Evolutionary conservation across 2,329 filamentous ascomycete genomes (phyloP), one percentile per base, ranked within the genome.

Genomic region (Mycogone perniciosa): DNA sequence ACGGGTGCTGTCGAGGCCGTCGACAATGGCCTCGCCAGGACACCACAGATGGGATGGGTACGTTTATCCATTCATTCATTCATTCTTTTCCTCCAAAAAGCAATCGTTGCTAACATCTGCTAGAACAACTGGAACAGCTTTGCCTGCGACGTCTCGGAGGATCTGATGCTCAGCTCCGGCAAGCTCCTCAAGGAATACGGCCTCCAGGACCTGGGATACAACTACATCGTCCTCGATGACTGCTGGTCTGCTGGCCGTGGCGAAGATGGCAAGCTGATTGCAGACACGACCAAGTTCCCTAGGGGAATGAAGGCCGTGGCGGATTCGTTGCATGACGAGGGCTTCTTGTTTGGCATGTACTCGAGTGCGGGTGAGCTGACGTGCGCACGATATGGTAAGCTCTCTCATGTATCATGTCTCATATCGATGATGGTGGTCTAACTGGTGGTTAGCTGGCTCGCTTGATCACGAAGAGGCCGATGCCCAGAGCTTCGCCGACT

Each of bases 401-500:
- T 34, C 27, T 11, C 26, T 6, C 20, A n/a, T 44, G 5, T 11
- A 11, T 31, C 8, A n/a, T 13, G 10, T 1, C 29, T 2, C 20
- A 4, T 2, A 68, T 51, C 1, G 44, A 49, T 58, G n/a, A 38
- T 43, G 13, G 37, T 46, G 13, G n/a, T 20, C 29, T 27, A 3
- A n/a, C 9, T 53, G 56, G 72, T 26, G 77, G 20, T 37, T 41
- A 50, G 48, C 74, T 20, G 78, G 74, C 2, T 76, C 71, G 30
- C 60, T 79, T 13, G 77, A 75, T 7, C 71, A 76, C 54, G 79
- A 82, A 56, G 60, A 67, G 4, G 62, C 75, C 7, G 79, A 82
- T 59, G 79, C 78, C 0, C 57, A 73, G 55, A 71, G 71, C 1
- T 81, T 77, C 56, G 74, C 76, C 1, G 66, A 68, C 9, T 79